A percentile compares a stretch with the other conserved stretches of the same genome.
phyloP scores from a whole-genome alignment of 495 filamentous ascomycete genomes.

The Penicillium maclennaniae region DNA sequence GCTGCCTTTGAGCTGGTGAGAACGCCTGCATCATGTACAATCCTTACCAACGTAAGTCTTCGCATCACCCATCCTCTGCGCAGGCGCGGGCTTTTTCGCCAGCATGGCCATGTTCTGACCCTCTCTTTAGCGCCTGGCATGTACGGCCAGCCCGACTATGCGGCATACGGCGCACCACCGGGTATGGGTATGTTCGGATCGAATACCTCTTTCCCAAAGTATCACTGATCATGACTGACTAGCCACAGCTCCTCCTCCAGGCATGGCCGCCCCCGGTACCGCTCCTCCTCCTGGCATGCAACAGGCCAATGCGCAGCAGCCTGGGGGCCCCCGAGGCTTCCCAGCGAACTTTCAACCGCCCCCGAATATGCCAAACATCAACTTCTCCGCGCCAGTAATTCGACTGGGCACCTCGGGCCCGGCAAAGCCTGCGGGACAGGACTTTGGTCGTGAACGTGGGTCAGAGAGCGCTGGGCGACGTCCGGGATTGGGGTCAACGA shows the following conservation, averaged over 20 bases:
- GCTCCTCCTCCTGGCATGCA: conserved; percentile 76
- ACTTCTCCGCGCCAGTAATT: conserved; percentile 96
- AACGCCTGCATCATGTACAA: conserved; percentile 61
- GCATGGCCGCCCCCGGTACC: conserved; percentile 66
- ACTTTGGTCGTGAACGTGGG: conserved; percentile 45
- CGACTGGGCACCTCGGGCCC: conserved; percentile 73
- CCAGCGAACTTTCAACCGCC: conserved; percentile 86
- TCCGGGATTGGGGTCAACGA: conserved; percentile 63
- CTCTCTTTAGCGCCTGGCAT: conserved; percentile 41
- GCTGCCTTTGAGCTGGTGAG: not conserved
- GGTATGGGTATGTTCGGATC: conserved; percentile 67
- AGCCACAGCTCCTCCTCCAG: conserved; percentile 34
- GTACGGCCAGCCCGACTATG: conserved; percentile 70
- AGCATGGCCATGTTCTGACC: conserved; percentile 9
- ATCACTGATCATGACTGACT: conserved; percentile 16
- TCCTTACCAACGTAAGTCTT: conserved; percentile 67
- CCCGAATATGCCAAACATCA: conserved; percentile 92
- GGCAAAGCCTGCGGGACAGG: conserved; percentile 57
- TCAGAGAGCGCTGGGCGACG: conserved; percentile 52
- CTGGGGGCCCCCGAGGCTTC: conserved; percentile 71
- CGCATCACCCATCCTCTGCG: not conserved
- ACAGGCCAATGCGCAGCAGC: conserved; percentile 61
- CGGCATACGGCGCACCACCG: conserved; percentile 71
- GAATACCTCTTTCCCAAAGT: not conserved
- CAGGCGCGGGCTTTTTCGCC: not conserved